Percentiles rank a stretch among this genome's conserved stretches.
Evolutionary conservation across 495 filamentous ascomycete species (phyloP).

Genomic region (Hypoxylon intermedium): DNA sequence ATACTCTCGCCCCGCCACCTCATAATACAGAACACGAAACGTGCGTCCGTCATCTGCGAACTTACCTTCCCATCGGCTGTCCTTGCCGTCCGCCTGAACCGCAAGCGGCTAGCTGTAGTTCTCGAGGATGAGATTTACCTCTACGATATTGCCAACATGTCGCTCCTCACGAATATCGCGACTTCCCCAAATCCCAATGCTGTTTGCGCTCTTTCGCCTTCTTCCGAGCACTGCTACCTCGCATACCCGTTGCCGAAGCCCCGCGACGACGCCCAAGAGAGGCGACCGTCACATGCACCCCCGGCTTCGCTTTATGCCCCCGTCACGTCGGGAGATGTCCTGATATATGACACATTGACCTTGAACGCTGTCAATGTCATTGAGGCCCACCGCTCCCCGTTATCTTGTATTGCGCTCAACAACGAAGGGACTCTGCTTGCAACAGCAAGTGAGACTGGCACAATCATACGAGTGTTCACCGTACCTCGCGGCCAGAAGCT

Average conservation of each 20-base stretch:
- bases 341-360: slow-evolving; percentile 87
- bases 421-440: slow-evolving; percentile 91
- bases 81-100: slow-evolving; percentile 88
- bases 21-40: slow-evolving; percentile 97
- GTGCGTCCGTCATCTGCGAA: slow-evolving; percentile 96
- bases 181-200: slow-evolving; percentile 92
- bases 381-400: slow-evolving; percentile 91
- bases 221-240: slow-evolving; percentile 93
- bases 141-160: slow-evolving; percentile 99
- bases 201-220: slow-evolving; percentile 90
- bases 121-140: slow-evolving; percentile 95
- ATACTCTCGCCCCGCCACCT: slow-evolving; percentile 88
- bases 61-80: slow-evolving; percentile 96
- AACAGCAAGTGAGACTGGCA: slow-evolving; percentile 96
- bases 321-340: slow-evolving; percentile 87
- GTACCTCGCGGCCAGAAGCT: slow-evolving; percentile 89
- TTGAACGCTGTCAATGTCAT: slow-evolving; percentile 91
- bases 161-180: slow-evolving; percentile 83
- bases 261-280: slow-evolving; percentile 60
- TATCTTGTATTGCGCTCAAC: slow-evolving; percentile 89
- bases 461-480: slow-evolving; percentile 93
- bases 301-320: slow-evolving; percentile 75
- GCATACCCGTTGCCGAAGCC: slow-evolving; percentile 93
- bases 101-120: slow-evolving; percentile 90
- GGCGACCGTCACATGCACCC: slow-evolving; percentile 82